Conservation (phyloP, 176 grass and related monocot species). For the Otatea glauca region DNA sequence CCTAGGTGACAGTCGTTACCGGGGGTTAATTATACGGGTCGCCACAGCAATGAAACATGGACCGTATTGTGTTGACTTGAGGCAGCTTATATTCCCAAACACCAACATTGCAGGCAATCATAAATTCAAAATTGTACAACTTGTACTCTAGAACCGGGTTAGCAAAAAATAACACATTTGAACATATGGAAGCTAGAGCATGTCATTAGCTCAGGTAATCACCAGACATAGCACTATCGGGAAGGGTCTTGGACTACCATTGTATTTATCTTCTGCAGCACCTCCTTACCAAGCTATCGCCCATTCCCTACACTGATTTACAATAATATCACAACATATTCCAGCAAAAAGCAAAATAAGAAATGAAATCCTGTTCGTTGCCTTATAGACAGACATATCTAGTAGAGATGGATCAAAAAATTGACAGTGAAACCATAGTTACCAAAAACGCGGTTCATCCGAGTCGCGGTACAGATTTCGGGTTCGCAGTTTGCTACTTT, state of each 20-base stretch:
- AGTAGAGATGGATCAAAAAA: constrained; percentile 52
- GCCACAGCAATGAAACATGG: constrained; percentile 5
- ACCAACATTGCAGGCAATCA: constrained; percentile 1
- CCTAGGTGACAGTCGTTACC: no score
- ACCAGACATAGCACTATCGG: constrained; percentile 36
- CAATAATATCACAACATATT: constrained; percentile 50
- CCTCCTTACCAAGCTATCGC: constrained; percentile 52
- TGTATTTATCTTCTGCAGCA: constrained; percentile 32
- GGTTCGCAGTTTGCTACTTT: no score
- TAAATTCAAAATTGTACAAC: not conserved
- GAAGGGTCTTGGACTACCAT: constrained; percentile 31
- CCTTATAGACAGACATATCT: constrained; percentile 43
- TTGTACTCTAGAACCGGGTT: not conserved
- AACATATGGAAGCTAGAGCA: constrained; percentile 5
- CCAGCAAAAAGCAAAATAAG: constrained; percentile 39
- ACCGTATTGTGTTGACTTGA: not conserved
- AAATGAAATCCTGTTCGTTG: constrained; percentile 5
- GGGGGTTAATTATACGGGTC: no score
- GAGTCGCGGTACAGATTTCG: no score
- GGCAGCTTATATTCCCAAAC: constrained; percentile 3
- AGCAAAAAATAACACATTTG: not conserved
- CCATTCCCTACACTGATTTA: constrained; percentile 51
- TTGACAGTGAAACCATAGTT: not conserved
- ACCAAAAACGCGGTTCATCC: no score
- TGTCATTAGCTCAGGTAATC: not conserved